phyloP scores from a whole-genome alignment of 2,329 filamentous ascomycete species.

The Aspergillus latus region DNA sequence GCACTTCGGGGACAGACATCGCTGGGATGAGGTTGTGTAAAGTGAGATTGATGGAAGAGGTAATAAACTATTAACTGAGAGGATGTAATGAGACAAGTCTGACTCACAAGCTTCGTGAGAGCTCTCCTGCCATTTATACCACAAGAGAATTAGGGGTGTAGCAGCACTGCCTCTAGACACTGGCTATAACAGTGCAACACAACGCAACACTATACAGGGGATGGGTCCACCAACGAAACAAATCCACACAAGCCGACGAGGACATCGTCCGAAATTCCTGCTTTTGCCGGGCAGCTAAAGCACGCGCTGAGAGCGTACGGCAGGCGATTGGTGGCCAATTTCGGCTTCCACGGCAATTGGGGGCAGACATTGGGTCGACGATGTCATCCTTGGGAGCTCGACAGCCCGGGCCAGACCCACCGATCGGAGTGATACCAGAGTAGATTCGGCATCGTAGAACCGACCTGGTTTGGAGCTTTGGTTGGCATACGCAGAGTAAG shows the following conservation, averaged over 20 bases:
- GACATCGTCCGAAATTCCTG: background rate
- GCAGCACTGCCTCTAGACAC: background rate
- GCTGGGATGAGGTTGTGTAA: background rate
- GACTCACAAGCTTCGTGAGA: background rate
- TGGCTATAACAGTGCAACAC: background rate
- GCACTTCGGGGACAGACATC: conserved; percentile 68
- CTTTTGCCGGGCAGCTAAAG: background rate
- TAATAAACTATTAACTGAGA: background rate
- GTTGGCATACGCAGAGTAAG: background rate
- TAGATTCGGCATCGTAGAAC: background rate
- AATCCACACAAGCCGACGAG: background rate
- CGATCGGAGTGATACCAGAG: background rate
- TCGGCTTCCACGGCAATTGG: background rate
- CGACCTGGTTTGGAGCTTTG: background rate
- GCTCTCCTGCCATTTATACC: background rate
- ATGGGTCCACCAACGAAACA: background rate
- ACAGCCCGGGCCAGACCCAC: background rate
- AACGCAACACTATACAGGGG: no score
- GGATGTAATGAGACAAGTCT: background rate
- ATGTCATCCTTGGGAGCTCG: background rate
- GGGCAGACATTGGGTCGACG: background rate
- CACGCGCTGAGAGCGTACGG: background rate
- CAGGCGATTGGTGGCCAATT: background rate
- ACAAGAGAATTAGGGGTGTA: background rate
- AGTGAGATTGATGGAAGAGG: background rate